Evolutionary conservation across 768 basidiomycete species (phyloP).

Genomic region (Tremella mesenterica): DNA sequence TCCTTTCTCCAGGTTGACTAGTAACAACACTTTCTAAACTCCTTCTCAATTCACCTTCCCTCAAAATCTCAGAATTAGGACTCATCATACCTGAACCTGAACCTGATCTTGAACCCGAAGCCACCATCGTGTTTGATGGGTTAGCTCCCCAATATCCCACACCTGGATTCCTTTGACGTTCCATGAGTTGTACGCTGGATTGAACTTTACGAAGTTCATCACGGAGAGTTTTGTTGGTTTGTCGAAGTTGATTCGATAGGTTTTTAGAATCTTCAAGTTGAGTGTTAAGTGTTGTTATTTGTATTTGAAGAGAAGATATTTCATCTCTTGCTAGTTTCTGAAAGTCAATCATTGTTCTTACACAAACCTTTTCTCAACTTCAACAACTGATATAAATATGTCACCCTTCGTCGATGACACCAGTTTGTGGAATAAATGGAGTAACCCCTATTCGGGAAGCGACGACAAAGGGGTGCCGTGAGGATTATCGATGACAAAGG

Average conservation of each 20-base stretch:
- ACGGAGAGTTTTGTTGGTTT: slow-evolving; percentile 78
- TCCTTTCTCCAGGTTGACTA: slow-evolving; percentile 17
- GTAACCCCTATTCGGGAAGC: not conserved
- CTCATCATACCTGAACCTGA: not conserved
- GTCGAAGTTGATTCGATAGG: slow-evolving; percentile 61
- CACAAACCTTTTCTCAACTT: not conserved
- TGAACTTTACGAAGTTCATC: slow-evolving; percentile 95
- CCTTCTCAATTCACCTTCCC: slow-evolving; percentile 2
- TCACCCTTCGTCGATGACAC: not conserved
- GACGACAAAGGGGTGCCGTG: no score
- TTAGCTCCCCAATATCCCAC: slow-evolving; percentile 72
- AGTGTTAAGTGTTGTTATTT: slow-evolving; percentile 52
- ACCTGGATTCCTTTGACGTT: slow-evolving; percentile 83
- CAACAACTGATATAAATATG: not conserved
- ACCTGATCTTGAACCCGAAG: no score
- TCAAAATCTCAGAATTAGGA: not conserved
- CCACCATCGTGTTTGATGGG: slow-evolving; percentile 30
- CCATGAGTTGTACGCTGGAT: slow-evolving; percentile 78
- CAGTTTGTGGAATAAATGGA: no score
- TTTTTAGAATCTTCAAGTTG: slow-evolving; percentile 64
- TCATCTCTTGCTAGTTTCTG: slow-evolving; percentile 42
- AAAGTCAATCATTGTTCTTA: not conserved
- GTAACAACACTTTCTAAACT: slow-evolving; percentile 19
- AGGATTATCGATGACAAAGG: no score
- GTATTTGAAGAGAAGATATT: slow-evolving; percentile 18